Base-by-base conservation (phyloP, 2,329 filamentous ascomycete species). In the Fusarium nematophilum region DNA sequence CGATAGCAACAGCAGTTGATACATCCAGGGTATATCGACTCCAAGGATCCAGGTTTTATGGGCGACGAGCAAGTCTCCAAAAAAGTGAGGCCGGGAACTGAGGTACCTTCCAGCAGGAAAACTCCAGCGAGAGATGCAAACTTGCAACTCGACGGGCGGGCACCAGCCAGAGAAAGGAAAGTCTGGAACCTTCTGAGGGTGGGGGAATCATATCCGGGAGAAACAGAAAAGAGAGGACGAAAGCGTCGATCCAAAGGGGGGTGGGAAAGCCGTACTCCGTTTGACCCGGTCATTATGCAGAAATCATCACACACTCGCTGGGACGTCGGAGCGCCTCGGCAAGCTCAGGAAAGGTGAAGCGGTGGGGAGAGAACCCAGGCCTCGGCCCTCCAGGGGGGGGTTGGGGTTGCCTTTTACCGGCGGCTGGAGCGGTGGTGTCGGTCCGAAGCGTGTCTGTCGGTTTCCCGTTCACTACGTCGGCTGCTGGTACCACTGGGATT, bases 391-490 rank as follows among this genome's bases (percentile, higher is more conserved):
- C 62, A 42, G 53, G 23, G 43, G 49, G 14, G 31, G 31, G 31
- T 34, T 34, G 8, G 8, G 10, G 10, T 9, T 40, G 40, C 46
- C 53, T 42, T 54, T 69, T 73, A 77, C 67, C 76, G 75, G 56
- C 75, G 75, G 42, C 73, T 67, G 49, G 74, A 68, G 54, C 77
- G 75, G 56, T 76, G 74, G 59, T 77, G 76, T 58, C 75, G 68
- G 61, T 78, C 75, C 15, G 72, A 70, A 47, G 71, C 65, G 53
- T 75, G 74, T 69, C 76, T 77, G 64, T 78, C 76, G 68, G 62
- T 68, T 54, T 80, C 78, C 67, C 76, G 72, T 53, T 79, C 76
- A 73, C 70, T 76, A 72, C 77, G 76, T 67, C 76, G 77, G 60
- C 62, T 72, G 69, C 62, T 74, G 66, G 72, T 55, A 68, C 71